These are phyloP conservation scores for Biscogniauxia marginata DNA, from an alignment of 2,329 filamentous ascomycete species.

Conservation along the genomic window DNA sequence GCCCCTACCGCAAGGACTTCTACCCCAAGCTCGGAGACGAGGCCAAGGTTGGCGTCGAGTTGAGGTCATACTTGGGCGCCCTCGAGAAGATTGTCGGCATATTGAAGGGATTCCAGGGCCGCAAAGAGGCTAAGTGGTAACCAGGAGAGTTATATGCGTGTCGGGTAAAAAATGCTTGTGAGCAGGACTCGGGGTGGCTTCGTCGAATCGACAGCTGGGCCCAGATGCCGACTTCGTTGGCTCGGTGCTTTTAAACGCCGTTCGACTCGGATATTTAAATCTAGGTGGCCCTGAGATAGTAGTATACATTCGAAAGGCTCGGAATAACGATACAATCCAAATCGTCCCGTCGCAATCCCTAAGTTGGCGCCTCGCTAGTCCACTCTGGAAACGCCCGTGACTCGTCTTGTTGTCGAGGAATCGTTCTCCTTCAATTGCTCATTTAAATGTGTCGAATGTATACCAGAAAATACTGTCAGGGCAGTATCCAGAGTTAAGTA, in stretches of 20 bases:
- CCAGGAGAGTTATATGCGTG: neutral
- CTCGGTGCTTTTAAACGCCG: neutral
- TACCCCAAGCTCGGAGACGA: conserved; percentile 81
- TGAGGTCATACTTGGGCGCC: conserved; percentile 71
- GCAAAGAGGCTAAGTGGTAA: conserved; percentile 60
- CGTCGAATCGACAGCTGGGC: neutral
- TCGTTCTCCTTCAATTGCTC: no score
- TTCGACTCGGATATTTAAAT: neutral
- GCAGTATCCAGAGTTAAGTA: no score
- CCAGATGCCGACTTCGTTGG: neutral
- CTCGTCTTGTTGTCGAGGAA: no score
- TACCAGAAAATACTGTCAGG: no score
- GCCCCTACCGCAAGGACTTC: conserved; percentile 91
- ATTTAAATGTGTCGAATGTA: no score
- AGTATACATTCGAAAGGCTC: neutral
- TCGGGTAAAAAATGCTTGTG: neutral
- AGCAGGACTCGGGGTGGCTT: neutral
- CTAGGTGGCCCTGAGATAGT: neutral
- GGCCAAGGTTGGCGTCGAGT: conserved; percentile 59
- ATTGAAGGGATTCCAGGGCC: conserved; percentile 59
- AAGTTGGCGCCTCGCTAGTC: neutral
- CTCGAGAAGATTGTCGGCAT: conserved; percentile 79
- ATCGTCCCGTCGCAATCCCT: neutral
- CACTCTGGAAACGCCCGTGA: no score
- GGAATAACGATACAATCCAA: neutral